phyloP scores from a whole-genome alignment of 83 land plant genomes.

The Thuja plicata region DNA sequence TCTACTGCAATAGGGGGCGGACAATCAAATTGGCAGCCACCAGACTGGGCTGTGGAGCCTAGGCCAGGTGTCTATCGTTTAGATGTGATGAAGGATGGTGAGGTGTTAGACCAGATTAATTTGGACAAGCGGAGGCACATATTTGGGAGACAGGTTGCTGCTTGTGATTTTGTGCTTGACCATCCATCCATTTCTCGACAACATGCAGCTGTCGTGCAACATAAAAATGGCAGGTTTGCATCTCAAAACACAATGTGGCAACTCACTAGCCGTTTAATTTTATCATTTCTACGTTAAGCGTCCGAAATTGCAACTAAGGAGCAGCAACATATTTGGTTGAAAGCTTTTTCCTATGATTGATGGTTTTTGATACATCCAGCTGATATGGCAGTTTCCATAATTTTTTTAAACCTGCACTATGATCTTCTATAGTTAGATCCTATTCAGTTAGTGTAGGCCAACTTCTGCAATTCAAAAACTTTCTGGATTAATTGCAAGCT shows the following conservation, averaged over 20 bases:
- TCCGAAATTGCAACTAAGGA: not conserved
- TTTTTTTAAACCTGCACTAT: not conserved
- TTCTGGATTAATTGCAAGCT: not conserved
- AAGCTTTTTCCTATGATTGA: not conserved
- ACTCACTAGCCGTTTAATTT: not conserved
- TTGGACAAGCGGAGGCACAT: conserved; percentile 79
- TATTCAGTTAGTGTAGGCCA: not conserved
- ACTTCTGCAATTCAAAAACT: not conserved
- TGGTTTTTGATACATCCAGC: not conserved
- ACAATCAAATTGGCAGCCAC: conserved; percentile 96
- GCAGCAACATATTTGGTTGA: not conserved
- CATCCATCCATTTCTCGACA: conserved; percentile 98
- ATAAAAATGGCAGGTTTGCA: conserved; percentile 92
- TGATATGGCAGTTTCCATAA: not conserved
- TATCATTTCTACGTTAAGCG: not conserved
- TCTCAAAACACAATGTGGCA: not conserved
- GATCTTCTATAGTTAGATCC: not conserved
- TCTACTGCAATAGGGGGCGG: conserved; percentile 71
- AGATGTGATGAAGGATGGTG: conserved; percentile 93
- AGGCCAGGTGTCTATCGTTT: conserved; percentile 79
- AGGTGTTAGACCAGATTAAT: conserved; percentile 66
- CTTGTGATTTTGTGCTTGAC: conserved; percentile 94
- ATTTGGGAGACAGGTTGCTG: conserved; percentile 85
- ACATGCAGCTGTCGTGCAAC: conserved; percentile 96
- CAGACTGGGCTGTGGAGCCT: conserved; percentile 98